Evolutionary conservation across 2,329 filamentous ascomycete species (phyloP), one percentile per base, ranked within the genome.

Genomic region (Periconia sp.): DNA sequence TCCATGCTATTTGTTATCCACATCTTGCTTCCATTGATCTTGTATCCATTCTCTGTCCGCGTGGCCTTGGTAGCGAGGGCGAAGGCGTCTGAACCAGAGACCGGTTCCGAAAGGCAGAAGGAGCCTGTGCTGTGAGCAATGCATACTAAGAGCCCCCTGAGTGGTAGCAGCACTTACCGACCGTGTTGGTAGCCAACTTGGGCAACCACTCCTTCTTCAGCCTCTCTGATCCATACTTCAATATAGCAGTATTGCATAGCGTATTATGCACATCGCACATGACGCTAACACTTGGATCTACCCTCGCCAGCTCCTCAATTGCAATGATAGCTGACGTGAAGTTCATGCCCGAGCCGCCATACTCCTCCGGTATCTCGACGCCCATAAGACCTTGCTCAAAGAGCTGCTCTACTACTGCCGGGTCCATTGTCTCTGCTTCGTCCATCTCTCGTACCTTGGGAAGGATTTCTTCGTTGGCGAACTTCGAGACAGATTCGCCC

Each of bases 1-100:
- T 99, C 94, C 77, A 92, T 86, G 36, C 88, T 87, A 80, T 99
- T 99, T 52, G 94, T 99, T 74, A 99, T 99, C 94, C 94, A 99
- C 94, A 99, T 99, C 83, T 99, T 99, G 72, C 84, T 85, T 36
- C 94, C 94, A 48, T 84, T 88, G 72, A 99, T 88, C 73, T 81
- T 86, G 78, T 92, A 99, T 23, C 92, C 91, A 53, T 85, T 81
- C 16, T 84, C 79, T 1, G 89, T 94, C 78, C 92, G 89, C 44
- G 83, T 85, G 30, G 94, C 94, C 71, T 89, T 92, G 43, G 94
- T 97, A 57, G 90, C 87, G 53, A 99, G 80, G 1, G 95, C 95
- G 66, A 99, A 99, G 28, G 94, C 94, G 68, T 99, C 94, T 1
- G 91, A 96, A 16, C 94, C 94, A 16, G 90, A 96, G 1, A 88